Base-by-base conservation (phyloP, 441 rosid species). In the Daphne laureola region DNA sequence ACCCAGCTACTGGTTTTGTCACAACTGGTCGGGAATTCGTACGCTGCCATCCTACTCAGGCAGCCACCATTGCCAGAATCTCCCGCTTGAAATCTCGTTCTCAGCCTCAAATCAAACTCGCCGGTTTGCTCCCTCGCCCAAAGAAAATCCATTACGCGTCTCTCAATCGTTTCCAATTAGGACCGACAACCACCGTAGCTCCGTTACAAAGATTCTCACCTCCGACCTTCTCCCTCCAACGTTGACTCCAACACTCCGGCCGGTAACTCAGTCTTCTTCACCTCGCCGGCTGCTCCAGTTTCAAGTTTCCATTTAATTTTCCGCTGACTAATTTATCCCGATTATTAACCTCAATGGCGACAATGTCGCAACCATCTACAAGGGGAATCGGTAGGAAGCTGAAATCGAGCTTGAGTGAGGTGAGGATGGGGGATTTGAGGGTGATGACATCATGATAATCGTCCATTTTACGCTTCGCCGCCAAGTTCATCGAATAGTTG, bases 371-470 rank as follows among this genome's bases (percentile, higher is more conserved):
- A 13, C 53, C 18, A 36, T 43, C 54, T 46, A 44, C 51, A 14
- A 53, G 53, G 43, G n/a, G 38, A 35, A 41, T 43, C 38, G 51
- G 52, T 35, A 50, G 51, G 23, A 38, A 53, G 45, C 43, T 47
- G 11, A 64, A 40, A 40, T 79, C 75, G 1, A 81, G 74, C 40
- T 61, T 54, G 1, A 85, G 70, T 55, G 90, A 77, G 56, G 92
- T 95, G 17, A 83, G 57, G 13, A 92, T 76, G 55, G 90, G 63
- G 49, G 98, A 91, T 21, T 76, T 82, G 45, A 87, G 86, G 5
- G 98, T 85, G 64, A 91, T 92, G n/a, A 76, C 68, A 61, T 82
- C 92, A 70, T 71, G 74, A 65, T 74, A 75, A 21, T 21, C 2
- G 26, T 87, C 92, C 31, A 77, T 80, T 49, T 54, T 62, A 47